These are phyloP conservation scores for Trichoderma lentiforme DNA, from an alignment of 2,329 filamentous ascomycete genomes.

Conservation along the genomic window DNA sequence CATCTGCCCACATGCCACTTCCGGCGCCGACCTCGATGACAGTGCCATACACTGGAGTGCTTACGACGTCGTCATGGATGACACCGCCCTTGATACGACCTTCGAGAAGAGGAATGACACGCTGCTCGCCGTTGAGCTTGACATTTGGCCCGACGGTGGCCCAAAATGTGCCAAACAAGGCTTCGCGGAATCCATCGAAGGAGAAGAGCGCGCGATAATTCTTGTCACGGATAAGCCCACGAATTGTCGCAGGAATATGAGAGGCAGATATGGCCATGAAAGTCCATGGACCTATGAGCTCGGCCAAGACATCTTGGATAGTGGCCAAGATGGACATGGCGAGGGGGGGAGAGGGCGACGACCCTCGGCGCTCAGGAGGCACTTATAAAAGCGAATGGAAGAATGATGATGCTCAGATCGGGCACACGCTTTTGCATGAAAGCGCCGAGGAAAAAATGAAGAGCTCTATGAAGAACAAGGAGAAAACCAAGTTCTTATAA, in stretches of 20 bases:
- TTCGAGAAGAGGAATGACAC: conserved; percentile 33
- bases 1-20: conserved; percentile 56
- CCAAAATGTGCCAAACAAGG: conserved; percentile 65
- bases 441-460: background rate
- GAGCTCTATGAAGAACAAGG: background rate
- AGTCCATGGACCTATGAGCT: conserved; percentile 47
- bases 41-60: conserved; percentile 44
- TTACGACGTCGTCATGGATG: conserved; percentile 32
- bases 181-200: conserved; percentile 39
- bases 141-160: conserved; percentile 48
- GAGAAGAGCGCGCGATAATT: conserved; percentile 40
- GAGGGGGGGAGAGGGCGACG: background rate
- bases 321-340: conserved; percentile 28
- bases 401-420: background rate
- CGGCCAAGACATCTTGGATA: conserved; percentile 28
- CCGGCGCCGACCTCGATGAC: conserved; percentile 63
- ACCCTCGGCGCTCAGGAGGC: background rate
- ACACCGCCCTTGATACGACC: conserved; percentile 4
- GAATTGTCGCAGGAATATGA: conserved; percentile 52
- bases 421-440: background rate
- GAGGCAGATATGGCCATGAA: conserved; percentile 49
- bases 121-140: conserved; percentile 38
- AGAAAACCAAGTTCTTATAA: background rate
- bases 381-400: background rate
- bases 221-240: conserved; percentile 36